Conservation (phyloP, 495 filamentous ascomycete species). For the Penicillium ochrochloron region DNA sequence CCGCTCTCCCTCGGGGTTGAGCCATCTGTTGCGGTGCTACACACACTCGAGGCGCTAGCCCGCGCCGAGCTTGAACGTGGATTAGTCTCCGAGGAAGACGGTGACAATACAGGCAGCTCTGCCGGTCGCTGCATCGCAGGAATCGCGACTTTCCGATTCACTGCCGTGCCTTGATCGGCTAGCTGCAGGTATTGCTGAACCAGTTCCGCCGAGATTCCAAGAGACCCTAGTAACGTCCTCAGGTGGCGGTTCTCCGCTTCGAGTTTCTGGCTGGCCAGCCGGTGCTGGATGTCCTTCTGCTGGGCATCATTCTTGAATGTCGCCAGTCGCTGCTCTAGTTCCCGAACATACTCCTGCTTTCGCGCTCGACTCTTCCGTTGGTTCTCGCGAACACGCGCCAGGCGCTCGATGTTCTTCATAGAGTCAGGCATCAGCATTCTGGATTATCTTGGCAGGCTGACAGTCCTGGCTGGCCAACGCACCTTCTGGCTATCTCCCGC, state of each 20-base stretch:
- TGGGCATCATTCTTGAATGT: constrained; percentile 54
- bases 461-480: not conserved
- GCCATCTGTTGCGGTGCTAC: not conserved
- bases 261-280: constrained; percentile 41
- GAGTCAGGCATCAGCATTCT: constrained; percentile 21
- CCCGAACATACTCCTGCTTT: constrained; percentile 73
- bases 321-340: constrained; percentile 69
- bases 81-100: not conserved
- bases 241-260: constrained; percentile 46
- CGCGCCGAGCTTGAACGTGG: not conserved
- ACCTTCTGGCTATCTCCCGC: constrained; percentile 24
- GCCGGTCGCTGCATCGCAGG: constrained; percentile 33
- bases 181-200: constrained; percentile 40
- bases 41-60: not conserved
- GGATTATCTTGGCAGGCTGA: not conserved
- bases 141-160: constrained; percentile 45
- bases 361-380: constrained; percentile 78
- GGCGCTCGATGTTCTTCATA: constrained; percentile 38
- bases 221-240: constrained; percentile 30
- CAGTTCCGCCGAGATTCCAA: constrained; percentile 32
- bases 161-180: constrained; percentile 23
- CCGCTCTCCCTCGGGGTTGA: not conserved
- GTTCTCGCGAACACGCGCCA: constrained; percentile 69
- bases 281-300: constrained; percentile 43
- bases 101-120: not conserved